Percentiles rank a stretch among this genome's conserved stretches.
Evolutionary conservation across 169 alveolate species (phyloP).

Genomic region (Toxoplasma gondii): DNA sequence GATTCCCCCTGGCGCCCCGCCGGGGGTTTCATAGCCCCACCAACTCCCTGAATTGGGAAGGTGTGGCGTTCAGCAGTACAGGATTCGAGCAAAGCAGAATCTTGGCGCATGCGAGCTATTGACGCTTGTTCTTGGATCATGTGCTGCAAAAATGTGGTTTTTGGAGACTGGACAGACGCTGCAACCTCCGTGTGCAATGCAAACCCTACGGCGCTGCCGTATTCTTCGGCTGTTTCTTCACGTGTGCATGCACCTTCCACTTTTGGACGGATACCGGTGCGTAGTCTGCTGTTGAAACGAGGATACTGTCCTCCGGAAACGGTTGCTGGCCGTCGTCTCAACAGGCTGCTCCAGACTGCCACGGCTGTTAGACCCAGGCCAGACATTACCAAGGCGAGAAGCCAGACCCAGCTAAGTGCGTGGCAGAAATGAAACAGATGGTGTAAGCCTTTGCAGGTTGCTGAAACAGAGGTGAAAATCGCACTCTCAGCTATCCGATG

Average conservation of each 20-base stretch:
- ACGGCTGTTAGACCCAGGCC: background rate
- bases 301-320: background rate
- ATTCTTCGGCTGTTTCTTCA: background rate
- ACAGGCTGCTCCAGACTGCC: background rate
- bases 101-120: background rate
- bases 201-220: no score
- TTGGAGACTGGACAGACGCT: no score
- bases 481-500: background rate
- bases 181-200: background rate
- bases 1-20: background rate
- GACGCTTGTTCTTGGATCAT: background rate
- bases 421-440: background rate
- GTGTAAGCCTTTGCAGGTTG: background rate
- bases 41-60: background rate
- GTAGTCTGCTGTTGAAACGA: background rate
- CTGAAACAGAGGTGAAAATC: background rate
- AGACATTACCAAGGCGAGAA: background rate
- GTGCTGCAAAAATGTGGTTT: background rate
- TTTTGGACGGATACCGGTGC: background rate
- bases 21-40: background rate
- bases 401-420: background rate
- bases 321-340: background rate
- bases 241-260: background rate
- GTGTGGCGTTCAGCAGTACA: background rate
- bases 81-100: background rate